Percentiles rank a stretch among this genome's conserved stretches.
phyloP scores from a whole-genome alignment of 192 early-diverging fungal genomes.

The Backusella tuberculispora region DNA sequence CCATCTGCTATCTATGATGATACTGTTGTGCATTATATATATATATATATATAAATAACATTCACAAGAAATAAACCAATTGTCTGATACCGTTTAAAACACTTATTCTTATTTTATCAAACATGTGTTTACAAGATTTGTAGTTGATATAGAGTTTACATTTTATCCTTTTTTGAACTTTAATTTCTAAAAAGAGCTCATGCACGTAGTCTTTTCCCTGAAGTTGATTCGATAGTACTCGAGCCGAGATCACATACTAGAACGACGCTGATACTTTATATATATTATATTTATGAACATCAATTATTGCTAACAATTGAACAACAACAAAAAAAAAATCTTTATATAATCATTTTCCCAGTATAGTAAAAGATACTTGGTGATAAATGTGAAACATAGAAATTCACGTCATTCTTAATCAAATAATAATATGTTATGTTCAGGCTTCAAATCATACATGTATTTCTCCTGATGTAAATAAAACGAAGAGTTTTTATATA shows the following conservation, averaged over 20 bases:
- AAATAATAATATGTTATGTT: too few species aligned
- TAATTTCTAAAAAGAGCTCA: background rate
- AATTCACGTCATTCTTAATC: constrained; percentile 1
- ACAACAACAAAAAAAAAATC: background rate
- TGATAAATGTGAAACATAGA: background rate
- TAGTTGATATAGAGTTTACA: background rate
- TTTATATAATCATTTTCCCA: background rate
- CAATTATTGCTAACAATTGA: too few species aligned
- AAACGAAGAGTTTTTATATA: too few species aligned
- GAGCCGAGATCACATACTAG: background rate
- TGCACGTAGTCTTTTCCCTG: background rate
- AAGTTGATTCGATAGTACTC: background rate
- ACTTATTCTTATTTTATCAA: background rate
- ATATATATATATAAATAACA: too few species aligned
- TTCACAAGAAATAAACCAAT: background rate
- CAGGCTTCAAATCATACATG: too few species aligned
- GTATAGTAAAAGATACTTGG: background rate
- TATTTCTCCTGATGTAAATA: background rate
- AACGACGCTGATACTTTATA: background rate
- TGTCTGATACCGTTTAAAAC: background rate
- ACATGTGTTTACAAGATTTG: background rate
- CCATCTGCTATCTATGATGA: too few species aligned
- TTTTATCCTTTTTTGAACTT: constrained; percentile 15
- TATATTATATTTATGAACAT: background rate
- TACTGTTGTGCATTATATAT: too few species aligned